Percentiles rank a stretch among this genome's conserved stretches.
Evolutionary conservation across 1,284 basidiomycete species (phyloP).

Genomic region (Naganishia liquefaciens): DNA sequence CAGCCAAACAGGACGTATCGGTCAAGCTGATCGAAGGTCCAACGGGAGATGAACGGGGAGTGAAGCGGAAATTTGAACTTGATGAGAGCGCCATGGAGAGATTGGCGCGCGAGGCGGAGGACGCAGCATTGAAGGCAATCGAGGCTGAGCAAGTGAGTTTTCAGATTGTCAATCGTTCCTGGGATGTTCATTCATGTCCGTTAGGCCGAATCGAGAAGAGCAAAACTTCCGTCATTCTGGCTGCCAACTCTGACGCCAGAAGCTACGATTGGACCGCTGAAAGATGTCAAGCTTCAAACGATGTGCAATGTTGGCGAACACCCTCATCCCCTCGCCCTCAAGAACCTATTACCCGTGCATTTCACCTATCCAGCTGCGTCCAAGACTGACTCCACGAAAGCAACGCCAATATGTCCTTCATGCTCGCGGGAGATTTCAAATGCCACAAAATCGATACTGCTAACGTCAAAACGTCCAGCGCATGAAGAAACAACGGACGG

Average conservation of each 20-base stretch:
- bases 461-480: constrained; percentile 39
- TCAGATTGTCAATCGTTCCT: background rate
- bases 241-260: constrained; percentile 82
- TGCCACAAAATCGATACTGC: constrained; percentile 68
- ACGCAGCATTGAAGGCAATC: constrained; percentile 74
- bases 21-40: constrained; percentile 31
- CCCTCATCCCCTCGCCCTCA: constrained; percentile 75
- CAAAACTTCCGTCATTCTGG: constrained; percentile 93
- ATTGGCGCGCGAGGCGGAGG: constrained; percentile 75
- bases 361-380: constrained; percentile 63
- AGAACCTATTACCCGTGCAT: constrained; percentile 71
- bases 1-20: constrained; percentile 33
- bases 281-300: constrained; percentile 79
- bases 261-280: constrained; percentile 63
- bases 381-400: constrained; percentile 50
- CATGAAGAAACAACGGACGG: constrained; percentile 2
- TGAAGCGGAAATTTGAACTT: constrained; percentile 75
- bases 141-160: constrained; percentile 68
- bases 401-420: constrained; percentile 74
- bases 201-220: constrained; percentile 69
- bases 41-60: constrained; percentile 56
- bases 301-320: constrained; percentile 76
- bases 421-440: constrained; percentile 85
- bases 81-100: constrained; percentile 69
- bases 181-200: background rate